phyloP scores from a whole-genome alignment of 495 filamentous ascomycete genomes.

The Hypoxylon subgilvum region DNA sequence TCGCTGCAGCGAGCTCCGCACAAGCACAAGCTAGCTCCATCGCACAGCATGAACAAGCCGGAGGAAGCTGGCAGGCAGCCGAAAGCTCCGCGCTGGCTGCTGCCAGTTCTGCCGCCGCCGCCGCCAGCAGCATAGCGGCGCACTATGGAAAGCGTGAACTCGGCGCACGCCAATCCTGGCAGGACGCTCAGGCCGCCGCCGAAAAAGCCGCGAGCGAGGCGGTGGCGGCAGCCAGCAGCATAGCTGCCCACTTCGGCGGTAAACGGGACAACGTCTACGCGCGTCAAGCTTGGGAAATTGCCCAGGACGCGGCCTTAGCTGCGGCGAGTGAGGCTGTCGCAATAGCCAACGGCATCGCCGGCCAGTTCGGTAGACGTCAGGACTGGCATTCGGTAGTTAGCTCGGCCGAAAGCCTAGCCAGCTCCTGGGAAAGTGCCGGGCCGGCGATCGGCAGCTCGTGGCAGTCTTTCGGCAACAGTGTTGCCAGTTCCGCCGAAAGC shows the following conservation, averaged over 20 bases:
- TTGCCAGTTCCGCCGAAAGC: conserved; percentile 26
- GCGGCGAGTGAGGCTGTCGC: conserved; percentile 1
- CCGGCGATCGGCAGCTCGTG: conserved; percentile 20
- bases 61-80: not conserved
- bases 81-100: conserved; percentile 16
- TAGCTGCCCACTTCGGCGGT: no score
- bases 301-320: not conserved
- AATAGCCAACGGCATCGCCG: conserved; percentile 10
- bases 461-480: conserved; percentile 6
- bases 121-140: conserved; percentile 18
- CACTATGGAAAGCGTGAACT: conserved; percentile 10
- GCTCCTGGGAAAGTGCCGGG: conserved; percentile 21
- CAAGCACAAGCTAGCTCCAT: conserved; percentile 23
- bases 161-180: conserved; percentile 6
- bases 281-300: not conserved
- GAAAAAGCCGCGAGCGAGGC: not conserved
- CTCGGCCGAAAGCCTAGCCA: conserved; percentile 30
- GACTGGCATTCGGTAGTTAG: conserved; percentile 28
- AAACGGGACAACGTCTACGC: not conserved
- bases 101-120: conserved; percentile 16
- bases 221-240: no score
- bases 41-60: not conserved
- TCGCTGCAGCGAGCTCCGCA: conserved; percentile 22
- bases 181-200: not conserved
- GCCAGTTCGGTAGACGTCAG: conserved; percentile 18